Evolutionary conservation across 2,329 filamentous ascomycete species (phyloP), one percentile per base, ranked within the genome.

Genomic region (Diaporthe velutina): DNA sequence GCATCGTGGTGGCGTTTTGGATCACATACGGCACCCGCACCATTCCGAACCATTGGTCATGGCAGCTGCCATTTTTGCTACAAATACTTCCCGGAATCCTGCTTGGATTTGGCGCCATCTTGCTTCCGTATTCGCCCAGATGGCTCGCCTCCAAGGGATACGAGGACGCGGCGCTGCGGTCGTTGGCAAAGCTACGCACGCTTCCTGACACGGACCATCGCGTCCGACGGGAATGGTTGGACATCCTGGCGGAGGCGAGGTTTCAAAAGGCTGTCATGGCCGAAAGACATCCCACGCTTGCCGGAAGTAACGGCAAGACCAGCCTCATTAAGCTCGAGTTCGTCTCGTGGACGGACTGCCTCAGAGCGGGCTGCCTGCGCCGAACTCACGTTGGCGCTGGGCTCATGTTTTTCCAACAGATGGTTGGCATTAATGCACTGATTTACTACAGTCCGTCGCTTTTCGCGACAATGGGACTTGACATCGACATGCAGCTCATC

Each of bases 381-480:
- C 83, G 83, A 17, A 84, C 83, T 0, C 76, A 80, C 61, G 83
- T 91, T 25, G 90, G 88, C 30, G 81, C 87, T 9, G 84, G 85
- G 0, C 78, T 91, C 19, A 88, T 89, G 84, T 91, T 91, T 78
- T 91, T 91, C 79, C 89, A 91, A 73, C 88, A 90, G 76, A 88
- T 89, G 60, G 82, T 85, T 6, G 87, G 86, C 0, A 86, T 88
- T 77, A 89, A 88, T 74, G 88, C 85, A 10, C 79, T 89, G 28
- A 80, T 83, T 22, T 88, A 88, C 79, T 89, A 88, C 79, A 83
- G 84, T 0, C 86, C 86, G 0, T 87, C 83, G 0, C 80, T 89
- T 0, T 88, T 89, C 76, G 77, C 82, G n/a, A 85, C 83, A 1
- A 86, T 88, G 81, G 86, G 86, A 10, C 79, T 87, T 35, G 79